Percentiles rank a stretch among this genome's conserved stretches.
phyloP scores from a whole-genome alignment of 1,284 basidiomycete species.

The Irpex sp. region DNA sequence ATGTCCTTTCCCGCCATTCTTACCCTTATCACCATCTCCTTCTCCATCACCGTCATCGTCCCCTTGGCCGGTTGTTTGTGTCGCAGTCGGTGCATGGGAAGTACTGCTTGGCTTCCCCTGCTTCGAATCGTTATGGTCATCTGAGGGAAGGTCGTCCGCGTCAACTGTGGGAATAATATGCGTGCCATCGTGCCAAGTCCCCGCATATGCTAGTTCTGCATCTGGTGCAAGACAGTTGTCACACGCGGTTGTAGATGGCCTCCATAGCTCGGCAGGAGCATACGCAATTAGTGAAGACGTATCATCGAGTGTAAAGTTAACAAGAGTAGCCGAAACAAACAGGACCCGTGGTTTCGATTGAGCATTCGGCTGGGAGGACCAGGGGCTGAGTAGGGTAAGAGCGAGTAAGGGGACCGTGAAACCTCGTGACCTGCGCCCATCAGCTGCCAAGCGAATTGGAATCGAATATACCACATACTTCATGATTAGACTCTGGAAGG shows the following conservation, averaged over 20 bases:
- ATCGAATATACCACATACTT: conserved; percentile 2
- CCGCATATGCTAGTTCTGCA: conserved; percentile 24
- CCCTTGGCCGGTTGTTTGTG: not conserved
- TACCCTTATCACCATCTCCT: conserved; percentile 3
- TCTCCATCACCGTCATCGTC: conserved; percentile 9
- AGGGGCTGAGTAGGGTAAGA: conserved; percentile 4
- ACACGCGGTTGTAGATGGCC: conserved; percentile 30
- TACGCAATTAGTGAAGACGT: conserved; percentile 39
- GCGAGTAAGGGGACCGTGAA: not conserved
- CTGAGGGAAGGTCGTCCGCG: conserved; percentile 21
- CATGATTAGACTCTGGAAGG: conserved; percentile 1
- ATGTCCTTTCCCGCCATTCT: not conserved
- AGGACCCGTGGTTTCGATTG: conserved; percentile 1
- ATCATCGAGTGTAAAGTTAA: conserved; percentile 45
- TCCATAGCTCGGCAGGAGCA: conserved; percentile 37
- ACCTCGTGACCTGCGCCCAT: conserved; percentile 4
- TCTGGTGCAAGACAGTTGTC: conserved; percentile 32
- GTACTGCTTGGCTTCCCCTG: not conserved
- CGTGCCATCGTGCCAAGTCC: conserved; percentile 42
- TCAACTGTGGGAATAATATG: conserved; percentile 30
- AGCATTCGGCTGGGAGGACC: not conserved
- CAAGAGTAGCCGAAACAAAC: conserved; percentile 7
- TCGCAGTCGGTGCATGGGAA: not conserved
- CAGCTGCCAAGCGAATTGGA: not conserved
- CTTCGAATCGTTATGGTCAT: conserved; percentile 6